Base-by-base conservation (phyloP, 768 basidiomycete genomes). In the Cystobasidium onofrii region DNA sequence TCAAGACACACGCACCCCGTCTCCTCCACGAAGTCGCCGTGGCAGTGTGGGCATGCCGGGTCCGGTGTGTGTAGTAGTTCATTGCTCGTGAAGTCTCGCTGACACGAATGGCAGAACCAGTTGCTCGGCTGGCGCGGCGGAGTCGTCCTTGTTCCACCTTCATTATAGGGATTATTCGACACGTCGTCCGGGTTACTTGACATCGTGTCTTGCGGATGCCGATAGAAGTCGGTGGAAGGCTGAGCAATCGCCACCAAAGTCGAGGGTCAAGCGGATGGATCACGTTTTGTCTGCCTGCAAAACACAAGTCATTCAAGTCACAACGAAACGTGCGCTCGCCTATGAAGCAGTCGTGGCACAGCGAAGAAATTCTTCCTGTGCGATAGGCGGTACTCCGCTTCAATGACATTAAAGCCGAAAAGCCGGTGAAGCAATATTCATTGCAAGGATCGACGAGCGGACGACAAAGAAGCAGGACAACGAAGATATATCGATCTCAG, bases 51-150 rank as follows among this genome's bases (percentile, higher is more conserved):
- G 36, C 69, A 71, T 39, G 69, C 39, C 27, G 46, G 65, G 7
- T 67, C 65, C 31, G 65, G 65, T 27, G 44, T 52, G 9, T 31
- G 29, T 13, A 57, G 50, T 25, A 60, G 27, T 15, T 71, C 69
- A 34, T 23, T 36, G 25, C n/a, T 31, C 4, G 29, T 27, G 31
- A 71, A 27, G 39, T 71, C 69, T 25, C 36, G 34, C 55, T 55
- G 54, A 44, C 69, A 71, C 15, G n/a, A 31, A 60, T 71, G 69
- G 54, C 69, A 71, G 55, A 71, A 71, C 36, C 44, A 71, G n/a
- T 29, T 60, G 20, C 33, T 39, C 1, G 52, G 29, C 25, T 23
- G 36, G 17, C 25, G n/a, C 10, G 41, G 23, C 1, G 50, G 20
- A 46, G 3, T 15, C 10, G 69, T 60, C 12, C 50, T 33, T 36